Evolutionary conservation across 768 basidiomycete genomes (phyloP), one percentile per base, ranked within the genome.

Genomic region (Naganishia friedmannii): DNA sequence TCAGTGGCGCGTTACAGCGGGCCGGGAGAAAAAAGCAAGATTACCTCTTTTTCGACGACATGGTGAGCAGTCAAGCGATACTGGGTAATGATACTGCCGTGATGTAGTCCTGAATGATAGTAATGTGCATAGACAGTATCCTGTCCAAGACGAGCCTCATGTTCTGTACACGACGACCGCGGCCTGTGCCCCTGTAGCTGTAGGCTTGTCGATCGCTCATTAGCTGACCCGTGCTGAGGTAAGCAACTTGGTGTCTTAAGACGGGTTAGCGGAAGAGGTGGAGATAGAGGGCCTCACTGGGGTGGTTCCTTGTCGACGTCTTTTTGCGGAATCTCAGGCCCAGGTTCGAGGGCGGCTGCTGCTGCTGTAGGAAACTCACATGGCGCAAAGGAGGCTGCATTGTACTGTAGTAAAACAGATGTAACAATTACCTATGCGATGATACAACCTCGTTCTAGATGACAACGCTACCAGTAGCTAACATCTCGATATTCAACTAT

Each of bases 401-500:
- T 51, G 48, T n/a, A n/a, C n/a, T n/a, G n/a, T 51, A 51, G 48
- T 23, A 21, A 12, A n/a, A 51, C 23, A 13, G 23, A 23, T n/a
- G 12, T 6, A n/a, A 4, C 48, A 51, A 26, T n/a, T 3, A n/a
- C n/a, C 15, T 17, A 42, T 42, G 9, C 7, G 42, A 42, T 42
- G 3, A 26, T 4, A 51, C n/a, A 39, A 13, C 34, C 28, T 29
- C 34, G 9, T 21, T 10, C n/a, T 17, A 2, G 34, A 1, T 13
- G 21, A 8, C 7, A 37, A 6, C 2, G 17, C 39, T 63, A 63
- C 60, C 60, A 63, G 26, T 69, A 79, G 37, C 70, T 78, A 42
- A 76, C 77, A 73, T 81, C 77, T 29, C 80, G 70, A 70, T 81
- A 79, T 51, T 78, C 77, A 15, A 81, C 80, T 17, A 81, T 72